A percentile compares a stretch with the other conserved stretches of the same genome.
phyloP scores from a whole-genome alignment of 495 filamentous ascomycete genomes.

The Aspergillus sclerotioniger region DNA sequence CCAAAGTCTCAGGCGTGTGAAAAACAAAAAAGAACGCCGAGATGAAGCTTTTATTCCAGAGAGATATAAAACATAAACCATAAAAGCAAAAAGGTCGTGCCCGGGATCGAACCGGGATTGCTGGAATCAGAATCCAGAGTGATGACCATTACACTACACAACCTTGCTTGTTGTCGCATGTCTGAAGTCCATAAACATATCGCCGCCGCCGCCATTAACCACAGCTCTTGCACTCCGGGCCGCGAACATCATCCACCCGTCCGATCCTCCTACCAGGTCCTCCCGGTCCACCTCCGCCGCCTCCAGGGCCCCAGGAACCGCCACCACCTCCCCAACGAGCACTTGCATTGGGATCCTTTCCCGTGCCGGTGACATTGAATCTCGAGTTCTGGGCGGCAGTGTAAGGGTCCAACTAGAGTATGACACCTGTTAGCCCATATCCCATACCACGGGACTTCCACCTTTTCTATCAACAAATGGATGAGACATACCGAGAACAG shows the following conservation, averaged over 20 bases:
- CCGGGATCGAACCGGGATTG: conserved; percentile 42
- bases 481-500: conserved; percentile 39
- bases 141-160: conserved; percentile 33
- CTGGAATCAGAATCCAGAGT: conserved; percentile 39
- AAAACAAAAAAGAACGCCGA: too few relatives aligned
- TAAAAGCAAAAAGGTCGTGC: conserved; percentile 29
- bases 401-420: conserved; percentile 61
- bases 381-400: conserved; percentile 58
- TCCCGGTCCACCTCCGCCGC: conserved; percentile 31
- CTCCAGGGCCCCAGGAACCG: conserved; percentile 20
- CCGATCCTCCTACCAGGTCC: conserved; percentile 34
- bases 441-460: background rate
- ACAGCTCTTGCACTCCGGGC: conserved; percentile 40
- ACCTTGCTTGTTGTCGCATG: conserved; percentile 5
- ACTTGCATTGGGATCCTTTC: conserved; percentile 20
- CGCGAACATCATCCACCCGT: conserved; percentile 43
- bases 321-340: conserved; percentile 20
- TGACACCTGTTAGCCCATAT: conserved; percentile 18
- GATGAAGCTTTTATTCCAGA: background rate
- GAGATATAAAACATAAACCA: background rate
- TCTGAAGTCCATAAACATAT: background rate
- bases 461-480: background rate
- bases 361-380: conserved; percentile 53
- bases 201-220: conserved; percentile 9
- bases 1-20: too few relatives aligned